A percentile compares a stretch with the other conserved stretches of the same genome.
phyloP scores from a whole-genome alignment of 2,329 filamentous ascomycete genomes.

The Hymenoscyphus occultus region DNA sequence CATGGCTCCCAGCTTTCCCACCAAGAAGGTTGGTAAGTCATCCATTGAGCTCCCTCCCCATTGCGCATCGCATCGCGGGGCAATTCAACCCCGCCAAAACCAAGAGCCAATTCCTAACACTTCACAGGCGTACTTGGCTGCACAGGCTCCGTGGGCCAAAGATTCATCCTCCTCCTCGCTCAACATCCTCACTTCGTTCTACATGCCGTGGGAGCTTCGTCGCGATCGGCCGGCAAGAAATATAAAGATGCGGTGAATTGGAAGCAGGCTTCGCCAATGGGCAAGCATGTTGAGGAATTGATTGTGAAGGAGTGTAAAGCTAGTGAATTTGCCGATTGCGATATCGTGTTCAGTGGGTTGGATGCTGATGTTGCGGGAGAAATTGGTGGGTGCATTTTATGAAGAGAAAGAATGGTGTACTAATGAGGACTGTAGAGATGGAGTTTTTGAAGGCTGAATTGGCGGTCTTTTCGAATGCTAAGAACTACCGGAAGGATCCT shows the following conservation, averaged over 20 bases:
- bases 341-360: slow-evolving; percentile 88
- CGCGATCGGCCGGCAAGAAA: slow-evolving; percentile 85
- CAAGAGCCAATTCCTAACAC: background rate
- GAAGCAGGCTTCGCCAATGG: slow-evolving; percentile 89
- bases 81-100: background rate
- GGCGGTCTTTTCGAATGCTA: slow-evolving; percentile 94
- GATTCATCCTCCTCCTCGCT: slow-evolving; percentile 89
- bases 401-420: slow-evolving; percentile 17
- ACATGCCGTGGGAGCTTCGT: slow-evolving; percentile 84
- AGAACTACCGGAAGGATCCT: slow-evolving; percentile 91
- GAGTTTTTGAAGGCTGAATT: slow-evolving; percentile 86
- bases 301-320: slow-evolving; percentile 83
- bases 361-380: slow-evolving; percentile 92
- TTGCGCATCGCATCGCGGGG: background rate
- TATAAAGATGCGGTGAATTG: slow-evolving; percentile 93
- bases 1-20: slow-evolving; percentile 6
- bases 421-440: slow-evolving; percentile 58
- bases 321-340: slow-evolving; percentile 81
- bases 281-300: slow-evolving; percentile 69
- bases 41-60: background rate
- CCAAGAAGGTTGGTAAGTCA: slow-evolving; percentile 8
- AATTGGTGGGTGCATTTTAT: slow-evolving; percentile 59
- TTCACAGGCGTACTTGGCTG: slow-evolving; percentile 72
- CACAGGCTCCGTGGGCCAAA: slow-evolving; percentile 91
- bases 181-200: slow-evolving; percentile 84